Evolutionary conservation across 257 asterid genomes (phyloP), one percentile per base, ranked within the genome.

Genomic region (Nicotiana knightiana): DNA sequence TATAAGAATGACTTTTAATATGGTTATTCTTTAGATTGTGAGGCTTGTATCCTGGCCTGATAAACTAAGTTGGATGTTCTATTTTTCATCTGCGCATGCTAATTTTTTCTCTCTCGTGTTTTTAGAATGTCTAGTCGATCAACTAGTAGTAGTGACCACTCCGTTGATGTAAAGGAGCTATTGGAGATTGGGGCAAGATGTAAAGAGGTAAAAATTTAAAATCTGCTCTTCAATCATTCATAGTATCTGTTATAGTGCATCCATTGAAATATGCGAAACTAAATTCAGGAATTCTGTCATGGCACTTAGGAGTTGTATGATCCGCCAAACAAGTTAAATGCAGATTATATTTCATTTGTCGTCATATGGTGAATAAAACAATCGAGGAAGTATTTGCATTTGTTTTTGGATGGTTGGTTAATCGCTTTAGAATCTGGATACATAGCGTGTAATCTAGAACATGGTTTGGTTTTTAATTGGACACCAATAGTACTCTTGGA

Each of bases 181-280:
- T 82, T 85, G 64, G 93, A 92, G 88, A 87, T 90, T 62, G 85
- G 90, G 81, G 92, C 90, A 81, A 92, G 97, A 73, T 92, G 91
- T 65, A 88, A 86, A 86, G 98, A 89, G 98, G 98, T 95, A 85
- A 82, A 80, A 13, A 89, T 97, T 97, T 95, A 85, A 82, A 80
- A 13, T 48, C 62, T 16, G 37, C 79, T 43, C 33, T 48, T 73
- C 37, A 46, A 48, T 73, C 39, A 48, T 48, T 73, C 39, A 13
- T 48, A 48, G 13, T 73, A 73, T 73, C 26, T 73, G 37, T 73
- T 73, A 73, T 73, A 48, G 24, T 8, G 51, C 13, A 73, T 73
- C 79, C 61, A 24, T 73, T n/a, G 12, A 70, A 70, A 32, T 43
- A 39, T 39, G 33, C 77, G 35, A 53, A 39, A 70, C 58, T 11